A percentile compares a stretch with the other conserved stretches of the same genome.
Conservation (phyloP, 2,329 filamentous ascomycete genomes). For the Alternaria arborescens region DNA sequence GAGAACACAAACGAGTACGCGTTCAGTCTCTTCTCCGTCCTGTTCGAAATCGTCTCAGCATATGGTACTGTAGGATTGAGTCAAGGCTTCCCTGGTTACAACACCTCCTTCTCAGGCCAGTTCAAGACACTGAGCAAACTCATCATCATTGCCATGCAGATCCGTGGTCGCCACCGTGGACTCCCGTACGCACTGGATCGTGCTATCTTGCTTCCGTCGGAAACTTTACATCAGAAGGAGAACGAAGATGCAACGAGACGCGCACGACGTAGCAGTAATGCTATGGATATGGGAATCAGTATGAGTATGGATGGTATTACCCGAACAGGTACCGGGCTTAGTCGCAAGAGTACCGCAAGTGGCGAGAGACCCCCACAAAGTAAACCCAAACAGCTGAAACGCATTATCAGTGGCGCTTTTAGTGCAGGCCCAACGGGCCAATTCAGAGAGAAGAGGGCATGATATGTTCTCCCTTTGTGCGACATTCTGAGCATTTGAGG, state of each 20-base stretch:
- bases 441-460: slow-evolving; percentile 21
- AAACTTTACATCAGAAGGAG: slow-evolving; percentile 69
- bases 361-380: slow-evolving; percentile 13
- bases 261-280: slow-evolving; percentile 37
- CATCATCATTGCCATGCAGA: slow-evolving; percentile 72
- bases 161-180: slow-evolving; percentile 71
- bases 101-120: slow-evolving; percentile 83
- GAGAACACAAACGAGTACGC: slow-evolving; percentile 65
- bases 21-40: slow-evolving; percentile 59
- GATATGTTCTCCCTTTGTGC: background rate
- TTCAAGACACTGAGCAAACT: slow-evolving; percentile 76
- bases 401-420: slow-evolving; percentile 34
- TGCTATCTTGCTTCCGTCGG: slow-evolving; percentile 73
- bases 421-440: slow-evolving; percentile 30
- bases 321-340: slow-evolving; percentile 32
- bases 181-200: slow-evolving; percentile 73
- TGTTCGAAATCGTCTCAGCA: slow-evolving; percentile 55
- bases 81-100: slow-evolving; percentile 77
- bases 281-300: slow-evolving; percentile 20
- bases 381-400: slow-evolving; percentile 28
- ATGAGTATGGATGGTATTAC: slow-evolving; percentile 21
- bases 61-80: slow-evolving; percentile 89
- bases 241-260: slow-evolving; percentile 60
- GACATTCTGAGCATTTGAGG: background rate
- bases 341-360: slow-evolving; percentile 26